Evolutionary conservation across 352 stramenopile species (phyloP), one percentile per base, ranked within the genome.

Genomic region (Globisporangium paroecandrum): DNA sequence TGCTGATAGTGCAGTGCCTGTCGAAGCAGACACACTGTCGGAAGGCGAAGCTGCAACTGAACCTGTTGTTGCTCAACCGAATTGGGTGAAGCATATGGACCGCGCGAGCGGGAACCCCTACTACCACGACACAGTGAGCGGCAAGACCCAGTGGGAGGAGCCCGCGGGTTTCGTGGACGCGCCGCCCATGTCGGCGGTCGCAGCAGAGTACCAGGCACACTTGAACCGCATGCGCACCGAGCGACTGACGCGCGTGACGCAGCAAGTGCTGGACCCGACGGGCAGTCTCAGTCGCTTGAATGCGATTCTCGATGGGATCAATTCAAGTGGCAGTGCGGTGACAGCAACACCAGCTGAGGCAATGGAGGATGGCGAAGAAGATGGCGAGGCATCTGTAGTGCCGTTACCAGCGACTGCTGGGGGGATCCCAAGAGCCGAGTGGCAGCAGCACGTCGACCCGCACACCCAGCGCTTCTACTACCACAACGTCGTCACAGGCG

Each of bases 361-460:
- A 20, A 13, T 27, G 9, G 60, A 77, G 6, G 63, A 58, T 7
- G 54, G 62, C 8, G 32, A 20, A 25, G 25, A 24, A 25, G 25
- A 41, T 3, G 61, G 20, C n/a, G 65, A 27, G 15, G 34, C 18
- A 47, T 34, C 27, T 24, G 27, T n/a, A 53, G 24, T 20, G 5
- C 6, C 32, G 36, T 7, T 57, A 47, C 10, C 56, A 62, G 56
- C 32, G 32, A 10, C 12, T 25, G 22, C n/a, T 25, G 58, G 3
- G 25, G 25, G 27, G 27, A 4, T 20, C 9, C 49, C 53, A 53
- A 88, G 78, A 67, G 70, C 77, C 38, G 79, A 91, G 58, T 96
- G 89, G 89, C 83, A 93, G 66, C 87, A 96, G 62, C 86, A 96
- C 70, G 78, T 89, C n/a, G 89, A 96, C 46, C 77, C 85, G 8